Conservation (phyloP, 352 stramenopile genomes). For the Phytophthora quininea region DNA sequence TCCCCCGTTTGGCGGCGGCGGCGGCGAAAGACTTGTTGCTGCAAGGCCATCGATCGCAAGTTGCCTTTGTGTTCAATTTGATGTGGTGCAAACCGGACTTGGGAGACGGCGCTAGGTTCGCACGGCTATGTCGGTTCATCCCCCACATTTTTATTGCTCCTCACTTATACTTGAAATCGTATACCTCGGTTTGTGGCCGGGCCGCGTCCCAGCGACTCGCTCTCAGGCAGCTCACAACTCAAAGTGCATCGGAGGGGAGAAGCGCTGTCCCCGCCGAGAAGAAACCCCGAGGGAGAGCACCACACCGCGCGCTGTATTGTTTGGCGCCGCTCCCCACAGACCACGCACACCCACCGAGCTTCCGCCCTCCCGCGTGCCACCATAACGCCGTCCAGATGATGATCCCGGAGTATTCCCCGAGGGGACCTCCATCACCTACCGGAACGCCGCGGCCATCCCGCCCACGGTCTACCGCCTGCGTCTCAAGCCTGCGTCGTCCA, state of each 20-base stretch:
- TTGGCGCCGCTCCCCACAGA: constrained; percentile 20
- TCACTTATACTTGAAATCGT: background rate
- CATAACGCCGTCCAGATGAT: constrained; percentile 42
- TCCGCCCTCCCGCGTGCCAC: constrained; percentile 10
- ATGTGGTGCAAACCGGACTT: no score
- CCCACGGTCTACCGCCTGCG: constrained; percentile 44
- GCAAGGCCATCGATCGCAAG: background rate
- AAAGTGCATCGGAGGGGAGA: background rate
- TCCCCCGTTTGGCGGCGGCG: background rate
- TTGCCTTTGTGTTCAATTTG: background rate
- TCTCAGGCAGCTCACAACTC: background rate
- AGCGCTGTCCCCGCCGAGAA: background rate
- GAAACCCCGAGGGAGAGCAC: background rate
- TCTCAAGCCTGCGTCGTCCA: constrained; percentile 37
- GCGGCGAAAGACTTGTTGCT: no score
- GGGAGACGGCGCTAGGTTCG: no score
- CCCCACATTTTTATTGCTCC: background rate
- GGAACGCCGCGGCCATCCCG: constrained; percentile 26
- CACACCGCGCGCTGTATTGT: constrained; percentile 35
- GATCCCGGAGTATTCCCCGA: constrained; percentile 49
- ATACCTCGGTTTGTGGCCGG: background rate
- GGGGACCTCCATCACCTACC: constrained; percentile 44
- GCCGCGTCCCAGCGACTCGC: background rate
- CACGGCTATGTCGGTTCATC: background rate
- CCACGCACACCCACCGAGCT: background rate